phyloP scores from a whole-genome alignment of 1,284 basidiomycete genomes.

The Cutaneotrichosporon dermatis region DNA sequence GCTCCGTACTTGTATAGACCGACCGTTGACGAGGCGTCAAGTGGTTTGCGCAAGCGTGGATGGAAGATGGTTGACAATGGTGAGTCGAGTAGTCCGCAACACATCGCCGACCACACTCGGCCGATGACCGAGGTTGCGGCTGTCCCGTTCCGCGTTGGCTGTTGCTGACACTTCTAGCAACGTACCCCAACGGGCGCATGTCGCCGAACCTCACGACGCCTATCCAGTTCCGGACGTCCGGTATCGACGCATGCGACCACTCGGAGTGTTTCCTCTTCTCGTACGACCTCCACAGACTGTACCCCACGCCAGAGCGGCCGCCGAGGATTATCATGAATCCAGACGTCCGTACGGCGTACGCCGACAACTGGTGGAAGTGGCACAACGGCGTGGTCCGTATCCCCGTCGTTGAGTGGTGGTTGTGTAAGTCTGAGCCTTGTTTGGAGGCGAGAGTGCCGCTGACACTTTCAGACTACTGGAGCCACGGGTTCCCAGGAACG shows the following conservation, averaged over 20 bases:
- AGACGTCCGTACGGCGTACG: slow-evolving; percentile 49
- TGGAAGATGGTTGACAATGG: slow-evolving; percentile 43
- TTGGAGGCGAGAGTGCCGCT: not conserved
- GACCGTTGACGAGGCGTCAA: slow-evolving; percentile 16
- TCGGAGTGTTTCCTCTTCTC: slow-evolving; percentile 57
- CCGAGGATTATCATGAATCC: slow-evolving; percentile 54
- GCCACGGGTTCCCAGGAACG: slow-evolving; percentile 19
- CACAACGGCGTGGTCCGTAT: slow-evolving; percentile 53
- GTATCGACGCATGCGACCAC: slow-evolving; percentile 53
- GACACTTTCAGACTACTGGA: slow-evolving; percentile 24
- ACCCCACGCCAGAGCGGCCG: slow-evolving; percentile 40
- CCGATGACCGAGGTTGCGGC: too few species aligned
- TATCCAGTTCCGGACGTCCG: slow-evolving; percentile 53
- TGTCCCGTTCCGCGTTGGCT: not conserved
- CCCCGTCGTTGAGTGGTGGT: slow-evolving; percentile 53
- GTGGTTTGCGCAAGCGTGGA: slow-evolving; percentile 17
- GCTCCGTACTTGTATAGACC: slow-evolving; percentile 51
- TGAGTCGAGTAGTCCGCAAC: slow-evolving; percentile 18
- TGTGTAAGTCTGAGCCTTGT: slow-evolving; percentile 29
- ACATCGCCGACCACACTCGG: slow-evolving; percentile 9
- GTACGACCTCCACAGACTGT: slow-evolving; percentile 57
- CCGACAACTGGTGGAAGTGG: slow-evolving; percentile 51
- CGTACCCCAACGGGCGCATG: slow-evolving; percentile 32
- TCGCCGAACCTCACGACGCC: slow-evolving; percentile 48
- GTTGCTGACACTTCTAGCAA: slow-evolving; percentile 22